Evolutionary conservation across 164 flowering plant genomes (phyloP).

Genomic region (Buxus sempervirens): DNA sequence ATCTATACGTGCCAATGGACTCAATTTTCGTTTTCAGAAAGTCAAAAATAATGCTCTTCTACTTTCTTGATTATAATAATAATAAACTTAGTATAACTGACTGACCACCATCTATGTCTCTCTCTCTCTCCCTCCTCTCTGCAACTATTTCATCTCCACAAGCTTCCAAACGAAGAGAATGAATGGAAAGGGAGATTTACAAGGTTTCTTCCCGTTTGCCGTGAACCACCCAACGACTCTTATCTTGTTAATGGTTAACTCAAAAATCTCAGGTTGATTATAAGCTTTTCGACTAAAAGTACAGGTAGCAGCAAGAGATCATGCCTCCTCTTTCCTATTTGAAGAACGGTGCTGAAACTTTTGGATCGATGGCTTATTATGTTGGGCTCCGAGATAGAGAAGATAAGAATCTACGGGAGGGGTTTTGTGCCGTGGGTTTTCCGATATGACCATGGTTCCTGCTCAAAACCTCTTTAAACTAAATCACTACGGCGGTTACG

Average conservation of each 20-base stretch:
- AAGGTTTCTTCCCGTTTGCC: constrained; percentile 18
- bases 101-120: background rate
- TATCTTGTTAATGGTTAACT: constrained; percentile 13
- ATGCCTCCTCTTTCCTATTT: constrained; percentile 5
- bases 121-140: constrained; percentile 1
- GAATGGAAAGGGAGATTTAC: constrained; percentile 60
- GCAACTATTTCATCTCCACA: background rate
- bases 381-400: constrained; percentile 5
- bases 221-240: constrained; percentile 19
- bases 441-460: constrained; percentile 66
- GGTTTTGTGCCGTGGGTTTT: constrained; percentile 8
- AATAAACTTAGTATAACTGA: background rate
- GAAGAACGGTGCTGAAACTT: background rate
- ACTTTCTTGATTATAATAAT: background rate
- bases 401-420: constrained; percentile 10
- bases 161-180: background rate
- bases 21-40: background rate
- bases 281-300: background rate
- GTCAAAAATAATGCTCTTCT: background rate
- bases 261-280: background rate
- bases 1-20: background rate
- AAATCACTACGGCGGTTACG: constrained; percentile 20
- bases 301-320: background rate
- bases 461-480: constrained; percentile 32
- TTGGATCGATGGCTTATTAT: constrained; percentile 23